Base-by-base conservation (phyloP, 805 yeast species). In the Scheffersomyces stipitis region DNA sequence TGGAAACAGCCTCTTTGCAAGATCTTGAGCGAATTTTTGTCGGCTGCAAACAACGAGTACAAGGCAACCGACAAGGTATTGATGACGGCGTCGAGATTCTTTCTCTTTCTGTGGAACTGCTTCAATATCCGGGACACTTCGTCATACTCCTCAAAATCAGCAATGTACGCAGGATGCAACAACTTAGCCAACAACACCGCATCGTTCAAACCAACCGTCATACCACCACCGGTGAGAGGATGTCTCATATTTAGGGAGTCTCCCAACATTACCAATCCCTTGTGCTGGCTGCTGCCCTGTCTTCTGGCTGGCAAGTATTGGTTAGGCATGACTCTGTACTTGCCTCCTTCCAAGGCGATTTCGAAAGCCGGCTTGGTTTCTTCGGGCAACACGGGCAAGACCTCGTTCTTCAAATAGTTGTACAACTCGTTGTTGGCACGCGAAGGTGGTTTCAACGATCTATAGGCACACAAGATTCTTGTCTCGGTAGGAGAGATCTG, bases 221-320 rank as follows among this genome's bases (percentile, higher is more conserved):
- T 93, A 43, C 99, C 99, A 46, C 99, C 99, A 36, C 99, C 99
- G 1, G 98, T 93, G 43, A 93, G 75, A 18, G 99, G 99, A 60
- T 93, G 99, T 59, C 99, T 77, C 97, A 93, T 93, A 61, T 93
- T 93, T 49, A 90, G 72, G 2, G 99, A 86, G 60, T 93, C 99
- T 33, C 99, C 99, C 24, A 93, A 57, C 48, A 91, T 73, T 26
- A 93, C 70, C 31, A 88, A 66, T 9, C 99, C 99, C 8, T 80
- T 81, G 29, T 78, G 71, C 12, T 41, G 34, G 20, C 69, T 69
- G 15, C 37, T 43, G 18, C 68, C 69, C 56, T 88, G 90, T 34
- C 72, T 70, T 38, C 77, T 71, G 1, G 97, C 97, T 16, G 95
- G 77, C 34, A 93, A 69, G 62, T 77, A 93, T 49, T 93, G 95